Evolutionary conservation across 306 rosid genomes (phyloP), one percentile per base, ranked within the genome.

Genomic region (Rosa rugosa): DNA sequence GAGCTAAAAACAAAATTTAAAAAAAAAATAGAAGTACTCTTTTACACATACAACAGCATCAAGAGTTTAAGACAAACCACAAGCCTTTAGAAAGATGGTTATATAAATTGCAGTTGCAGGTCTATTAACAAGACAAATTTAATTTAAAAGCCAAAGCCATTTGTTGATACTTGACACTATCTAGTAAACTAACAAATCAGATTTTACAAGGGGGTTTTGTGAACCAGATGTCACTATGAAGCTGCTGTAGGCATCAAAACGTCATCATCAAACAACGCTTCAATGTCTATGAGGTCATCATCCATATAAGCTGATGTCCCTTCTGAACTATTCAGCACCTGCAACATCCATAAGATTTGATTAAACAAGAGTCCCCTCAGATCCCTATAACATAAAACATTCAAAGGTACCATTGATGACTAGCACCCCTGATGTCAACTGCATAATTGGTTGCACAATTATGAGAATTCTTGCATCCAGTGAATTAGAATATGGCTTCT

Each of bases 241-340:
- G 75, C 63, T 46, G 81, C 79, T 54, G 85, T 65, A 36, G 85
- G 88, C 93, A 90, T 88, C 78, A 42, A 86, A 59, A 77, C 57
- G 84, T 90, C 93, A 31, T 86, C 88, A 34, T 87, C 89, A 77
- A 91, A 71, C 82, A 91, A 80, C 10, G 85, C 88, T 84, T 86
- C 91, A 46, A 91, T 78, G 76, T 90, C 93, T 56, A 69, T 38
- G 50, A 85, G 80, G 83, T 73, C 86, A 72, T 81, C 77, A 31
- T 78, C 57, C 23, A 80, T 79, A 72, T 84, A 89, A 31, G 77
- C 46, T 40, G 71, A 67, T 38, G 84, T 71, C 77, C 83, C 93
- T 65, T 86, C 87, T 25, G 88, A 51, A 60, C 56, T 79, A 40
- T 49, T 72, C 44, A 42, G 42, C 76, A 79, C 91, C 97, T 89